Evolutionary conservation across 352 stramenopile species (phyloP).

Genomic region (Pythium biforme): DNA sequence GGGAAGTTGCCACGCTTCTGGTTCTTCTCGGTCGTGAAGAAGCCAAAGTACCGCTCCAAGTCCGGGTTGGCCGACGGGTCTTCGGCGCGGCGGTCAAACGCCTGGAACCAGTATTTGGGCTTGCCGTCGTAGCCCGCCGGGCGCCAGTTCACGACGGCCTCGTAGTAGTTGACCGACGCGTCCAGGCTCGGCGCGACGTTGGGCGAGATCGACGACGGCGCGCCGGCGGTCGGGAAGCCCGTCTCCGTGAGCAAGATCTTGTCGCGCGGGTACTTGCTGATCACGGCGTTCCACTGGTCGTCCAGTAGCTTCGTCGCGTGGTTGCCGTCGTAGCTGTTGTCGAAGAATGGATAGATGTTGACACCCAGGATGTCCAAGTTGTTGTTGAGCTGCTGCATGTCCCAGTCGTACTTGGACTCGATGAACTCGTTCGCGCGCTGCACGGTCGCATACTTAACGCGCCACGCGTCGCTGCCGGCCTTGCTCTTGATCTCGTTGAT

Average conservation of each 20-base stretch:
- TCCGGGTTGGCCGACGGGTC: constrained; percentile 23
- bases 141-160: constrained; percentile 30
- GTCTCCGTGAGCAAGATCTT: constrained; percentile 41
- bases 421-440: constrained; percentile 37
- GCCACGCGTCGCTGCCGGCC: constrained; percentile 22
- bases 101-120: constrained; percentile 42
- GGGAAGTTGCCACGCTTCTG: constrained; percentile 29
- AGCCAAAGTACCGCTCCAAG: constrained; percentile 36
- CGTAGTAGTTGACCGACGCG: constrained; percentile 31
- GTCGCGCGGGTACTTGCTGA: constrained; percentile 23
- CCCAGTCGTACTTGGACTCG: constrained; percentile 20
- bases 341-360: constrained; percentile 50
- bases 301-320: constrained; percentile 27
- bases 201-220: constrained; percentile 17
- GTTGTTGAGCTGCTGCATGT: constrained; percentile 11
- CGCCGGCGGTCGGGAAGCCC: constrained; percentile 31
- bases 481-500: constrained; percentile 32
- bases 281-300: constrained; percentile 27
- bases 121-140: constrained; percentile 12
- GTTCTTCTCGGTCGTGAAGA: constrained; percentile 28
- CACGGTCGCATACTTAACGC: constrained; percentile 56
- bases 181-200: constrained; percentile 22
- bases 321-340: constrained; percentile 25
- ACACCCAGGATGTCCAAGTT: constrained; percentile 29
- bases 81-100: constrained; percentile 35